These are phyloP conservation scores for Lentithecium fluviatile DNA, from an alignment of 495 filamentous ascomycete species.

Conservation along the genomic window DNA sequence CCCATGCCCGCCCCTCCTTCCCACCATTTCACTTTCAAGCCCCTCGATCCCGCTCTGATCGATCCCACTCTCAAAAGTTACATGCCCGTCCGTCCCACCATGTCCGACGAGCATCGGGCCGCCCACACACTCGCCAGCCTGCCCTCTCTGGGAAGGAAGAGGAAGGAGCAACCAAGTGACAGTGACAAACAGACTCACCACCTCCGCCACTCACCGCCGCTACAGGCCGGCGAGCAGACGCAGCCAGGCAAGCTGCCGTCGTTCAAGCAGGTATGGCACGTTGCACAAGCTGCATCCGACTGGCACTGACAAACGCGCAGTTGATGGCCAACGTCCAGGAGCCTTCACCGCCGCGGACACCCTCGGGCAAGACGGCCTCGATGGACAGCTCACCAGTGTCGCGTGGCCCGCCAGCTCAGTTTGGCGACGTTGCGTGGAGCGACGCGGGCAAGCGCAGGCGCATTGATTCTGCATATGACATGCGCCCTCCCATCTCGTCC, in stretches of 20 bases:
- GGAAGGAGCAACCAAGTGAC: slow-evolving; percentile 2
- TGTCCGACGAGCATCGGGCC: neutral
- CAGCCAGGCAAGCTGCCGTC: slow-evolving; percentile 2
- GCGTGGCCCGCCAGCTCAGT: neutral
- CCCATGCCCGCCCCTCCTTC: neutral
- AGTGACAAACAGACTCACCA: slow-evolving; percentile 9
- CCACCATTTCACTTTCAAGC: too few relatives aligned
- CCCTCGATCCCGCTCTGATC: too few relatives aligned
- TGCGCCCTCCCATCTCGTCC: slow-evolving; percentile 2
- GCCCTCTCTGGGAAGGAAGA: neutral
- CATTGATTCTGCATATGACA: slow-evolving; percentile 3
- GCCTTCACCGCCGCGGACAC: slow-evolving; percentile 21
- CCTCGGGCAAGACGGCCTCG: neutral
- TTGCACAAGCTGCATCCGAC: neutral
- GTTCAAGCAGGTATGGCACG: slow-evolving; percentile 21
- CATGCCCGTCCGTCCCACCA: too few relatives aligned
- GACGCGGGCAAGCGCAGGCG: slow-evolving; percentile 15
- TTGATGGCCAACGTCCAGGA: slow-evolving; percentile 15
- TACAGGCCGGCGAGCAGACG: slow-evolving; percentile 22
- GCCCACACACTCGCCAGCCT: slow-evolving; percentile 8
- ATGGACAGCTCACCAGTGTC: slow-evolving; percentile 15
- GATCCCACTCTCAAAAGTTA: too few relatives aligned
- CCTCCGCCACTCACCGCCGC: slow-evolving; percentile 24
- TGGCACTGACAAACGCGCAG: slow-evolving; percentile 11
- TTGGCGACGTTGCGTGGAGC: slow-evolving; percentile 19